These are phyloP conservation scores for Lyophyllum shimeji DNA, from an alignment of 768 basidiomycete genomes.

Conservation along the genomic window DNA sequence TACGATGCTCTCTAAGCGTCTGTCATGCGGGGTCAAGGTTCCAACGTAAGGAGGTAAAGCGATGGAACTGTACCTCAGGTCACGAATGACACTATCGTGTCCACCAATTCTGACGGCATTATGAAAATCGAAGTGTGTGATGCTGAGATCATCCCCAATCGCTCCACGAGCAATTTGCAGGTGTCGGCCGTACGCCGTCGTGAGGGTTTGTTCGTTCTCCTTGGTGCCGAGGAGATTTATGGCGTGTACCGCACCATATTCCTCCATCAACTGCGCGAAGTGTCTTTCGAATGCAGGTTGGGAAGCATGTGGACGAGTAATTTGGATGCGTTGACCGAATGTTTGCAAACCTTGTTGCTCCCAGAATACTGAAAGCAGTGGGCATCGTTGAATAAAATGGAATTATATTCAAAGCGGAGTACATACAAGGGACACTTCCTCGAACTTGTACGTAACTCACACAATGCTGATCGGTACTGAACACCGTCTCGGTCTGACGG, in stretches of 20 bases:
- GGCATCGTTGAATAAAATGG: conserved; percentile 14
- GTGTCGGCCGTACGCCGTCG: conserved; percentile 80
- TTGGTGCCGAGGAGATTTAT: conserved; percentile 91
- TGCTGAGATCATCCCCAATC: conserved; percentile 66
- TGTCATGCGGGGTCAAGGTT: conserved; percentile 24
- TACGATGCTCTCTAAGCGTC: conserved; percentile 57
- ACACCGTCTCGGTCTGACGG: conserved; percentile 81
- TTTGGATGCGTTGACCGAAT: conserved; percentile 91
- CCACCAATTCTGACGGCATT: conserved; percentile 75
- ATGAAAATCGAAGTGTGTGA: conserved; percentile 96
- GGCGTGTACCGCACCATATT: conserved; percentile 83
- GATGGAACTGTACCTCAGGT: conserved; percentile 52
- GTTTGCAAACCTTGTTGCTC: conserved; percentile 96
- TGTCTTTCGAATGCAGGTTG: conserved; percentile 98
- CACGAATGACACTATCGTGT: conserved; percentile 81
- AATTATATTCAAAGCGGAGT: conserved; percentile 17
- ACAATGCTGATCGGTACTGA: conserved; percentile 84
- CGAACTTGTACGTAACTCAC: conserved; percentile 94
- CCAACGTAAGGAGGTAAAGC: background rate
- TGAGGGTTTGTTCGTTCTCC: conserved; percentile 87
- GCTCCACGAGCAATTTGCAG: conserved; percentile 62
- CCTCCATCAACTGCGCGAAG: conserved; percentile 80
- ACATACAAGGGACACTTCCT: conserved; percentile 92
- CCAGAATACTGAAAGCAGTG: conserved; percentile 79
- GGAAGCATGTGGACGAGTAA: conserved; percentile 92